phyloP scores from a whole-genome alignment of 805 yeast genomes.

The Yarrowia keelungensis region DNA sequence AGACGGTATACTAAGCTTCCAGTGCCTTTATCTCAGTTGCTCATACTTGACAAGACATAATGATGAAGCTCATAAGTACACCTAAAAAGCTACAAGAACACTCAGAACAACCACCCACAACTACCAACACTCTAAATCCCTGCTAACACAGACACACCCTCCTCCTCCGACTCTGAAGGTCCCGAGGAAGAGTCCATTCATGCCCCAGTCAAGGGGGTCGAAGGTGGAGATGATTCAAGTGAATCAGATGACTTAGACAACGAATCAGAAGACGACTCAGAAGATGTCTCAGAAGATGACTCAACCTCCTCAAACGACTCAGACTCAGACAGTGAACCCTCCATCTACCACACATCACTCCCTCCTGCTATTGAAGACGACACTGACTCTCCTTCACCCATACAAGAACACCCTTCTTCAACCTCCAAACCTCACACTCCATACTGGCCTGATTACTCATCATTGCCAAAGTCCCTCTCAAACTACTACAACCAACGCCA shows the following conservation, averaged over 20 bases:
- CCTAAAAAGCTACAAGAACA: too few species aligned
- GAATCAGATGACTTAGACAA: neutral
- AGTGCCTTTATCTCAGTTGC: too few species aligned
- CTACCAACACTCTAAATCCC: too few species aligned
- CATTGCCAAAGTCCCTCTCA: neutral
- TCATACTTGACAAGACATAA: too few species aligned
- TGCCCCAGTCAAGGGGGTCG: neutral
- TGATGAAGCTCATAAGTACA: too few species aligned
- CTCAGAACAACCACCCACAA: too few species aligned
- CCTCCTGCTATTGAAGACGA: conserved; percentile 2
- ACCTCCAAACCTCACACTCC: neutral
- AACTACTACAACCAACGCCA: conserved; percentile 55
- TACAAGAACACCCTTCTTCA: neutral
- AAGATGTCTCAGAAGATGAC: too few species aligned
- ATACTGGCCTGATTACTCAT: conserved; percentile 32
- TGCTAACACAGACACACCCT: neutral
- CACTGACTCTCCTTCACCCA: neutral
- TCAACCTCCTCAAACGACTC: too few species aligned
- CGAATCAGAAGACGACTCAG: neutral
- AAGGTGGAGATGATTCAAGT: neutral
- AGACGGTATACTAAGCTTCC: too few species aligned
- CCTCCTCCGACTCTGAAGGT: neutral
- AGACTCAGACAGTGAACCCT: too few species aligned
- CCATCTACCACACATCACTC: neutral
- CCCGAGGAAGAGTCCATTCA: neutral